Evolutionary conservation across 108 stramenopile genomes (phyloP), one percentile per base, ranked within the genome.

Genomic region (Schizochytrium sp.): DNA sequence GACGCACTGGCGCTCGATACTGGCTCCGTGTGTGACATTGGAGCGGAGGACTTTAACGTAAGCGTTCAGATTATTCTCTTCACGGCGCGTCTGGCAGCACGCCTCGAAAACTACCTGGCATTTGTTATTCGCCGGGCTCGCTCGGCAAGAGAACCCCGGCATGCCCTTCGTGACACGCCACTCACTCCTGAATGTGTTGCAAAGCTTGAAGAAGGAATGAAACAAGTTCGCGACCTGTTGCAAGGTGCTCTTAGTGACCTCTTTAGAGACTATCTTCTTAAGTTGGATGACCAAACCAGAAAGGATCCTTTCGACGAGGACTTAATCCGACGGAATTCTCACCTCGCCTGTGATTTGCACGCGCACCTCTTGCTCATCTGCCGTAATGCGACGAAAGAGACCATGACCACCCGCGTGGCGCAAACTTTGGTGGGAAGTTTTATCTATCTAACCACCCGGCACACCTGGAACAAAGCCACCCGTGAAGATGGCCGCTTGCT

Each of bases 371-470:
- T 90, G 17, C 57, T 90, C 12, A 53, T 90, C 19, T 90, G 41
- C 87, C 90, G 90, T 17, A 90, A 90, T 46, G n/a, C 53, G 5
- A n/a, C 28, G 1, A 46, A 64, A 4, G 56, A 56, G 42, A n/a
- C 13, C 38, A 45, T 83, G 56, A 90, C 72, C n/a, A n/a, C 59
- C 15, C 72, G 47, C 42, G 38, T 88, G 8, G 90, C 69, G 56
- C 49, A 90, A 45, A 88, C 90, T 40, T 13, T 90, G 28, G 41
- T 90, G 47, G 90, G 90, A 47, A 72, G 87, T 45, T 90, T 90
- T 46, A 72, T 90, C 13, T 90, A 88, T 69, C 49, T 90, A 19
- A 90, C 90, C 12, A 90, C 90, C 4, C 87, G 90, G 13, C 90
- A 90, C 90, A 90, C 90, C 17, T 90, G 90, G 90, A 90, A 90